Evolutionary conservation across 306 rosid genomes (phyloP).

Genomic region (Psophocarpus tetragonolobus): DNA sequence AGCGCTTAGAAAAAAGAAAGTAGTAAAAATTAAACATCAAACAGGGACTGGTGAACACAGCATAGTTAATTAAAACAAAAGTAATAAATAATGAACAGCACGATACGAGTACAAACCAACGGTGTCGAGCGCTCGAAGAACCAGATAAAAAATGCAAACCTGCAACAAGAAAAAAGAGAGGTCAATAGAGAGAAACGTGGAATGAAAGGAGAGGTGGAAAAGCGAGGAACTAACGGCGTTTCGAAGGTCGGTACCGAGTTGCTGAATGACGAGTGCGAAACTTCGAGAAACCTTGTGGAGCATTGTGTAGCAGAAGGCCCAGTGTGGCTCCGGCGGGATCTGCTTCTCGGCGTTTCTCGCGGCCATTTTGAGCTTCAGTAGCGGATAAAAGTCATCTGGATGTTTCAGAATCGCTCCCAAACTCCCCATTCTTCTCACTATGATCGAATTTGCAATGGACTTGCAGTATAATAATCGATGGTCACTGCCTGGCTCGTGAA

Average conservation of each 20-base stretch:
- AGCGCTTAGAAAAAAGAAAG: not conserved
- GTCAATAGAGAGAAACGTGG: not conserved
- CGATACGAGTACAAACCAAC: constrained; percentile 69
- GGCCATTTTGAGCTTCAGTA: constrained; percentile 82
- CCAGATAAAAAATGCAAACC: constrained; percentile 94
- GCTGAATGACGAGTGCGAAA: constrained; percentile 91
- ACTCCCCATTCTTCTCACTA: constrained; percentile 53
- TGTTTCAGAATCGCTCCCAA: constrained; percentile 69
- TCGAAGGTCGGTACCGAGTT: constrained; percentile 79
- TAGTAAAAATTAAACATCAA: not conserved
- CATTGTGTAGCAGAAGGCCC: constrained; percentile 88
- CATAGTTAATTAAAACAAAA: not conserved
- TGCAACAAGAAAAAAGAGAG: constrained; percentile 43
- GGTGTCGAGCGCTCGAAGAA: constrained; percentile 93
- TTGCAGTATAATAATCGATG: too few relatives aligned
- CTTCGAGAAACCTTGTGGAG: constrained; percentile 94
- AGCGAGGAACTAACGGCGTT: constrained; percentile 68
- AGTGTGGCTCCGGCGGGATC: constrained; percentile 90
- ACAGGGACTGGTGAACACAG: not conserved
- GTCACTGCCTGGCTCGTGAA: too few relatives aligned
- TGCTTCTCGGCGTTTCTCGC: constrained; percentile 81
- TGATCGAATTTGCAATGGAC: too few relatives aligned
- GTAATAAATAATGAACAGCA: not conserved
- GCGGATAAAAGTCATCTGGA: constrained; percentile 85
- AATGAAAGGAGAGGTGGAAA: not conserved